Conservation (phyloP, 2,329 filamentous ascomycete species). For the Pseudogymnoascus sp. region DNA sequence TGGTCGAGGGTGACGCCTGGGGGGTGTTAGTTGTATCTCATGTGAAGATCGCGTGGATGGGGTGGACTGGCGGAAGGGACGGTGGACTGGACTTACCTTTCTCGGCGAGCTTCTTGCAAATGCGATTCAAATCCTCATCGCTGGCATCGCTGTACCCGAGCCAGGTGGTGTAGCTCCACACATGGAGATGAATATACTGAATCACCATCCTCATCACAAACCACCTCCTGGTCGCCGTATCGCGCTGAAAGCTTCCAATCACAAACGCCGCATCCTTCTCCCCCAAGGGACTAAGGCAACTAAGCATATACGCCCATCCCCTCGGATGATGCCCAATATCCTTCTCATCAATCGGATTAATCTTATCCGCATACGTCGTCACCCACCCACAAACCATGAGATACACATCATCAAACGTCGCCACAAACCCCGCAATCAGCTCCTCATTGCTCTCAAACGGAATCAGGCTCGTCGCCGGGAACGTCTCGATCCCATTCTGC, state of each 20-base stretch:
- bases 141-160: conserved; percentile 25
- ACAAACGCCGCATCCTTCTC: background rate
- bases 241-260: conserved; percentile 25
- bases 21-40: background rate
- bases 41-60: background rate
- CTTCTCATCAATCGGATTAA: conserved; percentile 18
- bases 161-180: conserved; percentile 32
- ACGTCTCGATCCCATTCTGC: background rate
- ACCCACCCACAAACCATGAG: conserved; percentile 25
- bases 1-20: conserved; percentile 17
- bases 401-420: conserved; percentile 17
- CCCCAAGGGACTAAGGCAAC: conserved; percentile 8
- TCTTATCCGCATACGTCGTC: conserved; percentile 18
- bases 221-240: conserved; percentile 26
- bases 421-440: conserved; percentile 11
- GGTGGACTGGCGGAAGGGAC: background rate
- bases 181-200: conserved; percentile 31
- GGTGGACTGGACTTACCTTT: conserved; percentile 23
- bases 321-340: conserved; percentile 14
- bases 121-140: conserved; percentile 19
- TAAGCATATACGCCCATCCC: conserved; percentile 33
- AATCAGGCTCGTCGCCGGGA: background rate
- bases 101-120: conserved; percentile 17
- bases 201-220: conserved; percentile 35
- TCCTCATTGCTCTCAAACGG: background rate